A percentile compares a stretch with the other conserved stretches of the same genome.
Conservation (phyloP, 2,329 filamentous ascomycete species). For the Sodiomyces alkalinus region DNA sequence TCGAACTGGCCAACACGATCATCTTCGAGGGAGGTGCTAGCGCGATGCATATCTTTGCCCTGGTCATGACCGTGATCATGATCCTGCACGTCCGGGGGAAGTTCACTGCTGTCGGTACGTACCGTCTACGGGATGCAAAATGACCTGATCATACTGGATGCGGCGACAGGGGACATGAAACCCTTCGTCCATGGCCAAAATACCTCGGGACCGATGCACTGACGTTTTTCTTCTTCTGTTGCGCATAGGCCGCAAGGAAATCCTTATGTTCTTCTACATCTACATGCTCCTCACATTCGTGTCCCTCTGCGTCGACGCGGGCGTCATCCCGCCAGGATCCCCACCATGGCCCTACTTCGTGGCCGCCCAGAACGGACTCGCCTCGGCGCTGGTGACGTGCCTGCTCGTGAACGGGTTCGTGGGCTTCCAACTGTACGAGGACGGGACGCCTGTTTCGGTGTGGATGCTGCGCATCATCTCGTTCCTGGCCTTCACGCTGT, state of each 20-base stretch:
- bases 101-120: slow-evolving; percentile 89
- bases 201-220: background rate
- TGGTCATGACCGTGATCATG: slow-evolving; percentile 94
- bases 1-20: slow-evolving; percentile 94
- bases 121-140: no score
- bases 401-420: slow-evolving; percentile 96
- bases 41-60: slow-evolving; percentile 79
- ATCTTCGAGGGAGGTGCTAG: slow-evolving; percentile 90
- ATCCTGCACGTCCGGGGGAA: slow-evolving; percentile 93
- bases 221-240: background rate
- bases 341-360: slow-evolving; percentile 81
- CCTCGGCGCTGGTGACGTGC: slow-evolving; percentile 75
- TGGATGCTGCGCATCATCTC: slow-evolving; percentile 80
- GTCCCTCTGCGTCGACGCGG: slow-evolving; percentile 82
- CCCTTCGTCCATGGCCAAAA: background rate
- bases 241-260: slow-evolving; percentile 43
- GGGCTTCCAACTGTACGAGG: slow-evolving; percentile 95
- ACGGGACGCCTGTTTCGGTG: slow-evolving; percentile 82
- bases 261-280: slow-evolving; percentile 89
- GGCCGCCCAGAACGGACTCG: slow-evolving; percentile 69
- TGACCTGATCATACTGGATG: no score
- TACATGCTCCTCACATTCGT: slow-evolving; percentile 83
- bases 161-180: no score
- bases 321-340: slow-evolving; percentile 74
- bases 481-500: slow-evolving; percentile 67